These are phyloP conservation scores for Lunularia cruciata DNA, from an alignment of 225 moss, liverwort and hornwort species.

Conservation along the genomic window DNA sequence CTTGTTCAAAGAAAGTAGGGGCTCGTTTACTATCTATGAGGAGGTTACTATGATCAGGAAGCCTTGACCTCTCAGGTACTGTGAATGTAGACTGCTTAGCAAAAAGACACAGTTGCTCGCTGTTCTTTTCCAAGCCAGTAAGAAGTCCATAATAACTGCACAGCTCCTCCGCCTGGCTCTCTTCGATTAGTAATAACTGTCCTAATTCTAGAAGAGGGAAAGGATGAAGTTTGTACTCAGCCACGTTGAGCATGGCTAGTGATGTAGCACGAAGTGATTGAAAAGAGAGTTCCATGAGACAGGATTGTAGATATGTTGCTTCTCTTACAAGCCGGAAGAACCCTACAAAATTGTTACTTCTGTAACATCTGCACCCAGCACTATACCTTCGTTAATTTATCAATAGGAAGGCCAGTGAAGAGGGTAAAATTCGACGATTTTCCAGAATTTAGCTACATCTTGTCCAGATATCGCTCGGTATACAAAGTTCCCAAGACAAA, in stretches of 20 bases:
- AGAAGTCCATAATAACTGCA: constrained; percentile 73
- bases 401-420: too few species aligned
- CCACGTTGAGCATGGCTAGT: constrained; percentile 62
- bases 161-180: constrained; percentile 61
- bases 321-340: constrained; percentile 73
- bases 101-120: constrained; percentile 54
- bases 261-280: constrained; percentile 62
- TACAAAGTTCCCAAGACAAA: too few species aligned
- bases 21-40: constrained; percentile 71
- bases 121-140: constrained; percentile 62
- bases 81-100: constrained; percentile 75
- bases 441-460: too few species aligned
- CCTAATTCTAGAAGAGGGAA: constrained; percentile 77
- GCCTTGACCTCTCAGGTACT: constrained; percentile 37
- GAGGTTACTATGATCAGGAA: constrained; percentile 57
- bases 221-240: constrained; percentile 83
- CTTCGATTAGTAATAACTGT: constrained; percentile 62
- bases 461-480: too few species aligned
- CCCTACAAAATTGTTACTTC: constrained; percentile 66
- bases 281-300: constrained; percentile 85
- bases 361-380: constrained; percentile 56
- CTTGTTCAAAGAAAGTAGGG: constrained; percentile 58
- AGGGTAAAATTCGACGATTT: too few species aligned
- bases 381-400: too few species aligned
- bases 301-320: constrained; percentile 79